Conservation (phyloP, 2,329 filamentous ascomycete genomes). For the Hawksworthiomyces lignivorus region DNA sequence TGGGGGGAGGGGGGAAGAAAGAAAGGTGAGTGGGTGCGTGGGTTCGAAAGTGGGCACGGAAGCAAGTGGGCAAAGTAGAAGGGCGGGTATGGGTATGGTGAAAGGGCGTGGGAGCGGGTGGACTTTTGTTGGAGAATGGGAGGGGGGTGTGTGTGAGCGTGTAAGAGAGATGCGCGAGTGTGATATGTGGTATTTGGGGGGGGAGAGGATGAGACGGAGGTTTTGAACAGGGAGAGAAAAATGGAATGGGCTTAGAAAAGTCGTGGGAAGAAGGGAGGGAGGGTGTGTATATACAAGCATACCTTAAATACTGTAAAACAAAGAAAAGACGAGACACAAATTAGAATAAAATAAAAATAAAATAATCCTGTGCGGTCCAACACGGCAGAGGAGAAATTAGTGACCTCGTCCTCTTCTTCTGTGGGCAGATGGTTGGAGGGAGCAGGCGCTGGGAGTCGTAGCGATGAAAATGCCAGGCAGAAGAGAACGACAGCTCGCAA, state of each 20-base stretch:
- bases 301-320: no score
- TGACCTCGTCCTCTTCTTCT: no score
- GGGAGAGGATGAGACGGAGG: conserved; percentile 7
- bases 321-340: no score
- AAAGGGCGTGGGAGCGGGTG: not conserved
- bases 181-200: not conserved
- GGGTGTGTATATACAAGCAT: no score
- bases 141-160: no score
- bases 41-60: not conserved
- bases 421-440: no score
- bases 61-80: not conserved
- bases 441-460: no score
- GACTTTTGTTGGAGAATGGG: not conserved
- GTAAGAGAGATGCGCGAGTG: not conserved
- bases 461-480: no score
- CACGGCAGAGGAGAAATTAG: no score
- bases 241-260: not conserved
- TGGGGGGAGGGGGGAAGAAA: not conserved
- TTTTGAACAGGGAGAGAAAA: conserved; percentile 1
- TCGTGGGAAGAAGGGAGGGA: not conserved
- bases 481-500: no score
- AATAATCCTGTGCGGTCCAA: no score
- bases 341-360: no score
- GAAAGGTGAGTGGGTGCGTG: not conserved
- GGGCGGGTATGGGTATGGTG: not conserved